Percentiles rank a stretch among this genome's conserved stretches.
Evolutionary conservation across 2,329 filamentous ascomycete genomes (phyloP).

Genomic region (Xylaria sp.): DNA sequence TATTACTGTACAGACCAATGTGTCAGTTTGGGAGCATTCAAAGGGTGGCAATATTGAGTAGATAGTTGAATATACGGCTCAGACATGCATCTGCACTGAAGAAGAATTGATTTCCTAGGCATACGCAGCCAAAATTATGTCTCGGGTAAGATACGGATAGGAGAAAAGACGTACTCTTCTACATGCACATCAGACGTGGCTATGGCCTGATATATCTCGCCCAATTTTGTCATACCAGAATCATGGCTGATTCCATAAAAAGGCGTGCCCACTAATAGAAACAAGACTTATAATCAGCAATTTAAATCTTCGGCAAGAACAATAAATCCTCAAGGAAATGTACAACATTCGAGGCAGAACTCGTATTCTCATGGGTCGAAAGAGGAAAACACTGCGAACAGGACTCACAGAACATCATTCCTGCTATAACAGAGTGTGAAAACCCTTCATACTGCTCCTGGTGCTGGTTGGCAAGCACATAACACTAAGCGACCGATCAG

Average conservation of each 20-base stretch:
- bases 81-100: no score
- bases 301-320: background rate
- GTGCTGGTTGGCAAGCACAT: no score
- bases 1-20: background rate
- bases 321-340: background rate
- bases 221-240: slow-evolving; percentile 3
- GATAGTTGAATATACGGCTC: no score
- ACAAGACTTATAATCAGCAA: background rate
- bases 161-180: background rate
- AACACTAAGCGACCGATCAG: background rate
- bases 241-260: background rate
- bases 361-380: no score
- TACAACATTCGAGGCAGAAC: no score
- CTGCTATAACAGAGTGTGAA: background rate
- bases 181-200: background rate
- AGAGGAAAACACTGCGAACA: background rate
- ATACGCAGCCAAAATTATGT: no score
- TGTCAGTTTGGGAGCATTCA: background rate
- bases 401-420: slow-evolving; percentile 2
- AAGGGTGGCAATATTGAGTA: no score
- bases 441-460: background rate
- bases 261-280: background rate
- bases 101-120: no score
- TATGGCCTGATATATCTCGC: background rate
- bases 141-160: no score